These are phyloP conservation scores for Mycena olivaceomarginata DNA, from an alignment of 768 basidiomycete species.

Conservation along the genomic window DNA sequence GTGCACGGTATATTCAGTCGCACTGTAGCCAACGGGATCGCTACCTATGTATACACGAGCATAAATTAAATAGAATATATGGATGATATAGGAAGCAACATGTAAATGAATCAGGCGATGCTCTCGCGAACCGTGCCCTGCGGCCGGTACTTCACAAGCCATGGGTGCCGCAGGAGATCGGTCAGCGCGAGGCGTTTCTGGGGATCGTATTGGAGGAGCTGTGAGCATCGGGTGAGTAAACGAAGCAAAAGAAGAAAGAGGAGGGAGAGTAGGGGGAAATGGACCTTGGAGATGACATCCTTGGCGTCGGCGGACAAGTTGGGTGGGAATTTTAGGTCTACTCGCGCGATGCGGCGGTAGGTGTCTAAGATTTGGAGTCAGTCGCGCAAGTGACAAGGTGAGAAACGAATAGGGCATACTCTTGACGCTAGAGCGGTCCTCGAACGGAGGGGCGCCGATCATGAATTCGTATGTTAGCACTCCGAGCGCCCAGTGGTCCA, in stretches of 20 bases:
- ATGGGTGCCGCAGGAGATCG: constrained; percentile 89
- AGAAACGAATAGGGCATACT: constrained; percentile 66
- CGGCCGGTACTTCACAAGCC: constrained; percentile 85
- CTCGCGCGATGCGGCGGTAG: constrained; percentile 92
- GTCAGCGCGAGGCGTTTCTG: constrained; percentile 84
- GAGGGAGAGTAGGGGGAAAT: constrained; percentile 39
- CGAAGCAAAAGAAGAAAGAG: neutral
- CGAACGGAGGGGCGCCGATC: constrained; percentile 87
- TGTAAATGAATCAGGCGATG: constrained; percentile 3
- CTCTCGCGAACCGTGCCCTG: constrained; percentile 54
- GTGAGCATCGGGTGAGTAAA: neutral
- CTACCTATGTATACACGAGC: no score
- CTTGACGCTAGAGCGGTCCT: constrained; percentile 86
- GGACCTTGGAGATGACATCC: constrained; percentile 78
- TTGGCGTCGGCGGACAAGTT: constrained; percentile 77
- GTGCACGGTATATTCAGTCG: no score
- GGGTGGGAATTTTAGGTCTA: constrained; percentile 84
- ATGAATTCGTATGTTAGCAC: constrained; percentile 97
- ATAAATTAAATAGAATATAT: no score
- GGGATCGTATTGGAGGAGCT: constrained; percentile 93
- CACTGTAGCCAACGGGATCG: no score
- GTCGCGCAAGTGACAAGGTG: neutral
- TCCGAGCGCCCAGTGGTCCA: constrained; percentile 98
- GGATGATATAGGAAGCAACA: no score
- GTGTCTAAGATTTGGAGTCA: constrained; percentile 74